A percentile compares a stretch with the other conserved stretches of the same genome.
Evolutionary conservation across 495 filamentous ascomycete genomes (phyloP).

Genomic region (Annulohypoxylon nitens): DNA sequence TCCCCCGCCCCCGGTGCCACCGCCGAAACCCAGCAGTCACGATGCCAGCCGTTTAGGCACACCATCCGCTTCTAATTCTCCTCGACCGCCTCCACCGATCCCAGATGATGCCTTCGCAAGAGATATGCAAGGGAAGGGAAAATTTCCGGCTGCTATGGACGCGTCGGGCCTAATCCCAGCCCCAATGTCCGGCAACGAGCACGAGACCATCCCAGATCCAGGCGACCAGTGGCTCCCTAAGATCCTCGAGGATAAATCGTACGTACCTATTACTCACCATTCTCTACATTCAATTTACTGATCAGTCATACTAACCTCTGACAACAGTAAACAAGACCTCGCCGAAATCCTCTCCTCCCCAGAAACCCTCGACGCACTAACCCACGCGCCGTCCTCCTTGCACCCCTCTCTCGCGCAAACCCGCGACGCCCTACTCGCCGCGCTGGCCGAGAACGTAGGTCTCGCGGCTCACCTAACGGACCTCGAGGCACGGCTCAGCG

Average conservation of each 20-base stretch:
- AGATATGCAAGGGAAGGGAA: conserved; percentile 23
- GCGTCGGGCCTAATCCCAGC: conserved; percentile 44
- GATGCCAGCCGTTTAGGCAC: conserved; percentile 77
- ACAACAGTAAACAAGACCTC: conserved; percentile 69
- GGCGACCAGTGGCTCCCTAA: conserved; percentile 76
- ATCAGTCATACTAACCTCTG: background rate
- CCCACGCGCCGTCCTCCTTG: conserved; percentile 72
- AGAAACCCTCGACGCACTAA: conserved; percentile 70
- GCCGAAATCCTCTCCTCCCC: conserved; percentile 73
- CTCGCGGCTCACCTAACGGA: conserved; percentile 70
- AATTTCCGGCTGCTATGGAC: conserved; percentile 22
- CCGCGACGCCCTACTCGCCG: conserved; percentile 67
- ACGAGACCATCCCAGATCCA: conserved; percentile 58
- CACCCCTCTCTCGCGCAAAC: conserved; percentile 71
- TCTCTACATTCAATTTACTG: background rate
- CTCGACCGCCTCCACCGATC: conserved; percentile 58
- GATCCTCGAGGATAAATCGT: conserved; percentile 82
- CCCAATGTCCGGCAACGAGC: conserved; percentile 24
- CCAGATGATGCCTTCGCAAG: conserved; percentile 48
- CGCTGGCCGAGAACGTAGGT: conserved; percentile 77
- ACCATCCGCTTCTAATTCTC: conserved; percentile 57
- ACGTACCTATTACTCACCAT: conserved; percentile 41
- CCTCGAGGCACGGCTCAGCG: conserved; percentile 70
- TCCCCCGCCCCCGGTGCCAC: conserved; percentile 72
- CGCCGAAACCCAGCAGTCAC: conserved; percentile 78